Conservation (phyloP, 805 yeast species). For the Wickerhamiella lipophila region DNA sequence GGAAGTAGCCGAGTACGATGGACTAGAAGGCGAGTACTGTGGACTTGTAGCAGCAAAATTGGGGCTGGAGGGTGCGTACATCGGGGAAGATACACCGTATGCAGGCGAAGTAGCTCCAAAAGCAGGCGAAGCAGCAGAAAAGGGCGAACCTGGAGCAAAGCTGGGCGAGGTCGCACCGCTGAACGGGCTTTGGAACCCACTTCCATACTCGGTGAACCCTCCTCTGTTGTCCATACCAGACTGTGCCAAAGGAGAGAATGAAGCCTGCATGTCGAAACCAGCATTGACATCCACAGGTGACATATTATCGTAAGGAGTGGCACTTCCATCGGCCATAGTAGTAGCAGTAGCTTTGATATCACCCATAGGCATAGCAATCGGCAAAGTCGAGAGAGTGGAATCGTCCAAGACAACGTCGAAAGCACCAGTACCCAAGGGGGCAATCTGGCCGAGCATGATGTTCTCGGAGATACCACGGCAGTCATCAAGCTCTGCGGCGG, state of each 20-base stretch:
- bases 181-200: constrained; percentile 44
- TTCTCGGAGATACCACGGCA: constrained; percentile 98
- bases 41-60: constrained; percentile 50
- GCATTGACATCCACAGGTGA: constrained; percentile 34
- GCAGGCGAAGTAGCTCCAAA: constrained; percentile 60
- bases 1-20: constrained; percentile 28
- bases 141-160: constrained; percentile 65
- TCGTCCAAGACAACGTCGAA: constrained; percentile 94
- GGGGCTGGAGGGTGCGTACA: constrained; percentile 71
- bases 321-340: constrained; percentile 50
- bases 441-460: constrained; percentile 94
- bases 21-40: constrained; percentile 62
- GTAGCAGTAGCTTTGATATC: constrained; percentile 25
- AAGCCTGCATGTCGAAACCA: constrained; percentile 46
- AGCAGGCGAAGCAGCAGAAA: constrained; percentile 57
- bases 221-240: constrained; percentile 69
- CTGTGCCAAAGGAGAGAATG: constrained; percentile 82
- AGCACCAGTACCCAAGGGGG: constrained; percentile 97
- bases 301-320: constrained; percentile 75
- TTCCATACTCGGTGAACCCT: constrained; percentile 75
- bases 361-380: constrained; percentile 35
- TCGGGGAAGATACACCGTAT: constrained; percentile 58
- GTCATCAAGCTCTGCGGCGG: constrained; percentile 93
- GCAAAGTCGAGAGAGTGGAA: constrained; percentile 55
- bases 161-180: constrained; percentile 49